phyloP scores from a whole-genome alignment of 495 filamentous ascomycete genomes.

The Tuber umbilicatum region DNA sequence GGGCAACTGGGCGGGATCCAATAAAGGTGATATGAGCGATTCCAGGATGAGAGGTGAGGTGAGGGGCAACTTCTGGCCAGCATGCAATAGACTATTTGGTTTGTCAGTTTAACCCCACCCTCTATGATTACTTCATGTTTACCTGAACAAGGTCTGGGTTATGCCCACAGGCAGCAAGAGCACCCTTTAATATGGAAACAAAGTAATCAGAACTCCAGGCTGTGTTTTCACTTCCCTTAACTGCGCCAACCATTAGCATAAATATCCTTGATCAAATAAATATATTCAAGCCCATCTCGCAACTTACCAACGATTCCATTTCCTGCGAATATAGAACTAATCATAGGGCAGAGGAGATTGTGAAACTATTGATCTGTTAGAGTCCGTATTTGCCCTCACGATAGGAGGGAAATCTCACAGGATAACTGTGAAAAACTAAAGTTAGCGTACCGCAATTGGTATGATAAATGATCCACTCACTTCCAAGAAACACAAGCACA shows the following conservation, averaged over 20 bases:
- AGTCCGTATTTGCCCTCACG: background rate
- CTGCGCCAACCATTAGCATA: conserved; percentile 32
- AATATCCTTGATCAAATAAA: background rate
- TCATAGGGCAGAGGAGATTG: conserved; percentile 85
- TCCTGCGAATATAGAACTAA: conserved; percentile 85
- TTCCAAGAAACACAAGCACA: conserved; percentile 95
- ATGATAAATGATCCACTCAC: conserved; percentile 44
- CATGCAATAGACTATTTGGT: conserved; percentile 57
- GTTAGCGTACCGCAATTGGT: background rate
- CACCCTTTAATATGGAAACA: conserved; percentile 64
- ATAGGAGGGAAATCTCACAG: conserved; percentile 31
- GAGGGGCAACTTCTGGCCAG: conserved; percentile 72
- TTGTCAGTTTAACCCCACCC: background rate
- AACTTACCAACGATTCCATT: conserved; percentile 63
- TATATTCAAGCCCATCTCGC: background rate
- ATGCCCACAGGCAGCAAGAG: conserved; percentile 76
- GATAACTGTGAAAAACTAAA: conserved; percentile 41
- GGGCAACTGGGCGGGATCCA: conserved; percentile 77
- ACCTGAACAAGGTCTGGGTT: conserved; percentile 72
- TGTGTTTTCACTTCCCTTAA: conserved; percentile 89
- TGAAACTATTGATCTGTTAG: conserved; percentile 61
- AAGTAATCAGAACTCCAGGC: conserved; percentile 85
- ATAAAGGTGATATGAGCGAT: conserved; percentile 97
- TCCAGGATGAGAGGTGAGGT: conserved; percentile 77
- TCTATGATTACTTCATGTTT: background rate